Evolutionary conservation across 2,329 filamentous ascomycete species (phyloP), one percentile per base, ranked within the genome.

Genomic region (Fusarium aywerte): DNA sequence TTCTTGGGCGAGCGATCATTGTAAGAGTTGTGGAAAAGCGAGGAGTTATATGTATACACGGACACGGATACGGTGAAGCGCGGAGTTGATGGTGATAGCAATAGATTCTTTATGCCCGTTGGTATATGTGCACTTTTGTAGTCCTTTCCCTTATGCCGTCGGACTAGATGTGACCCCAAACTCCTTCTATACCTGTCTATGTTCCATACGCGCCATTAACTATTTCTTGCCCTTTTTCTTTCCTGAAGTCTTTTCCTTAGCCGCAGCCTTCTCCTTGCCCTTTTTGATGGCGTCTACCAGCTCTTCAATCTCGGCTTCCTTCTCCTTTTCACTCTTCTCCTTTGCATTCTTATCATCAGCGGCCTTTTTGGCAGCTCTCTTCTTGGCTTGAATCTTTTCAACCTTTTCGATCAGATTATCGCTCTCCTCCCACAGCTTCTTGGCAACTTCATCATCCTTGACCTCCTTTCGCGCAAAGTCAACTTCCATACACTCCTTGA

Each of bases 401-500:
- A 93, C 93, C 23, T 90, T 87, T 75, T 96, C 90, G 56, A 98
- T 90, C 66, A 96, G 87, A 75, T 88, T 88, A 74, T 97, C 94
- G 75, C 92, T 97, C 59, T 92, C 89, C 75, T 96, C 88, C 95
- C 95, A 99, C 16, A 99, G 82, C 76, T 89, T 87, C 84, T 96
- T 93, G 59, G 93, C 93, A 29, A 92, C 80, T 20, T 85, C 86
- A 67, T 96, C 93, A 74, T 97, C 91, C 67, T 85, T 85, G 42
- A 97, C 84, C 73, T 97, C 94, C 25, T 81, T 83, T 52, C 92
- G 84, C 25, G 90, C 85, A 76, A 88, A 90, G 65, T 90, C 87
- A 18, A 94, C 84, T 74, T 92, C 87, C 70, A 87, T 88, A 76
- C 95, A 98, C 78, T 98, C 96, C 79, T 97, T 98, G 76, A 99